Conservation (phyloP, 345 rosid species). For the Gossypium bickii region DNA sequence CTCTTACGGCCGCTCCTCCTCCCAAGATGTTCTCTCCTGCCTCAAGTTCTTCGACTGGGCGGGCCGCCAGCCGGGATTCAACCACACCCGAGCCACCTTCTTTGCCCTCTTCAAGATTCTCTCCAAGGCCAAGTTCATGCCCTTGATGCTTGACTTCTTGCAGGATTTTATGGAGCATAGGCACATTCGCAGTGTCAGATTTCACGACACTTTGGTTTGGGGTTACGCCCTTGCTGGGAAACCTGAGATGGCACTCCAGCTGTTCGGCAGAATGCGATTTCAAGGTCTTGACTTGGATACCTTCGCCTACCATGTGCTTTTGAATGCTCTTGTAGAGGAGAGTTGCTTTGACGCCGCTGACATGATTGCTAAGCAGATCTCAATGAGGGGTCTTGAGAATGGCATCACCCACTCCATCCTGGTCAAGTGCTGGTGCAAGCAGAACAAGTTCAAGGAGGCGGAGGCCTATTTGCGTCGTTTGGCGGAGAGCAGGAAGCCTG, state of each 20-base stretch:
- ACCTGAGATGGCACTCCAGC: slow-evolving; percentile 57
- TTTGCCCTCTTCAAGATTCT: slow-evolving; percentile 72
- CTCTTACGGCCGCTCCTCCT: slow-evolving; percentile 30
- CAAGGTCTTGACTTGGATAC: slow-evolving; percentile 68
- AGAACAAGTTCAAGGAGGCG: slow-evolving; percentile 52
- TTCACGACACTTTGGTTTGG: slow-evolving; percentile 53
- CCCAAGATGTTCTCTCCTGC: slow-evolving; percentile 50
- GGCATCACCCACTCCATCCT: slow-evolving; percentile 45
- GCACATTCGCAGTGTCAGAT: slow-evolving; percentile 25
- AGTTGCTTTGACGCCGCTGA: slow-evolving; percentile 45
- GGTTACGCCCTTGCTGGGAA: slow-evolving; percentile 80
- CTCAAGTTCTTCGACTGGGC: slow-evolving; percentile 94
- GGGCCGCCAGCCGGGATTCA: slow-evolving; percentile 56
- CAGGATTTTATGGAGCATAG: slow-evolving; percentile 21
- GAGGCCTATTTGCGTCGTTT: slow-evolving; percentile 41
- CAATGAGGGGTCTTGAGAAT: slow-evolving; percentile 39
- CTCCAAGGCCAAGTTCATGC: slow-evolving; percentile 36
- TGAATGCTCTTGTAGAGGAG: slow-evolving; percentile 73
- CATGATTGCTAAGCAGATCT: slow-evolving; percentile 51
- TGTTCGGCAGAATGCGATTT: slow-evolving; percentile 73
- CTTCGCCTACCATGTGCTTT: slow-evolving; percentile 54
- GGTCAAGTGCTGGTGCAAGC: slow-evolving; percentile 62
- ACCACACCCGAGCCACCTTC: slow-evolving; percentile 61
- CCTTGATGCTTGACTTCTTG: slow-evolving; percentile 44
- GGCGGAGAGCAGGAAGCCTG: slow-evolving; percentile 18